A percentile compares a stretch with the other conserved stretches of the same genome.
These are phyloP conservation scores for Basipetospora chlamydospora DNA, from an alignment of 2,329 filamentous ascomycete genomes.

Conservation along the genomic window DNA sequence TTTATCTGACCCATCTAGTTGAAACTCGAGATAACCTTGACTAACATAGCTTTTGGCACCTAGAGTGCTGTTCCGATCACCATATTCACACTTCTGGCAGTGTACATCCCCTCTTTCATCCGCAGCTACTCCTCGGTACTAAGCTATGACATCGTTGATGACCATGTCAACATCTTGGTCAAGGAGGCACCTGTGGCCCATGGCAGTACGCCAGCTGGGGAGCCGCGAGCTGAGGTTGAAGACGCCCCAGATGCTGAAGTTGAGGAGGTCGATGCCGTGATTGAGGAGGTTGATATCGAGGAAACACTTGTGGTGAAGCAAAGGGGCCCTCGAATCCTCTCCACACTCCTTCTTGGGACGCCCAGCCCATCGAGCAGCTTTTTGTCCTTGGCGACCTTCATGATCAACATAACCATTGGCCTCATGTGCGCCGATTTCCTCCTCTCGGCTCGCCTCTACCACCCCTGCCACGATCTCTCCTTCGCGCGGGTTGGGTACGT, in stretches of 20 bases:
- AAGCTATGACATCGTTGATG: conserved; percentile 42
- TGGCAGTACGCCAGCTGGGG: conserved; percentile 15
- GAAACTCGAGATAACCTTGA: too few species aligned
- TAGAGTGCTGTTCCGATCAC: conserved; percentile 11
- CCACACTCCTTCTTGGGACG: conserved; percentile 58
- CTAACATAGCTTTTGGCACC: conserved; percentile 8
- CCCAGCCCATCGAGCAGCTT: conserved; percentile 57
- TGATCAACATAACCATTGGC: conserved; percentile 57
- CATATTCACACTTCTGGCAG: conserved; percentile 45
- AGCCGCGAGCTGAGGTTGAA: conserved; percentile 14
- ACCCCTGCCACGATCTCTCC: conserved; percentile 61
- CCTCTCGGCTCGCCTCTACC: conserved; percentile 54
- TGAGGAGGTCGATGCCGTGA: conserved; percentile 31
- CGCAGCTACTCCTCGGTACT: conserved; percentile 41
- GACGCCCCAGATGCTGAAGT: conserved; percentile 13
- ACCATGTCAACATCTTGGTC: conserved; percentile 42
- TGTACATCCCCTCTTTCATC: conserved; percentile 53
- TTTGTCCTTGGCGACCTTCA: conserved; percentile 51
- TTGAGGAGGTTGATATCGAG: conserved; percentile 40
- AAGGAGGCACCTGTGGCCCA: conserved; percentile 25
- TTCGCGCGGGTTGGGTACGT: conserved; percentile 83
- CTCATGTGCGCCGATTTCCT: conserved; percentile 63
- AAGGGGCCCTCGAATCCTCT: conserved; percentile 39
- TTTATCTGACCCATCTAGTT: too few species aligned
- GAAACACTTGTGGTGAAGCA: conserved; percentile 48